These are phyloP conservation scores for Ottelia alismoides DNA, from an alignment of 106 monocot species.

Conservation along the genomic window DNA sequence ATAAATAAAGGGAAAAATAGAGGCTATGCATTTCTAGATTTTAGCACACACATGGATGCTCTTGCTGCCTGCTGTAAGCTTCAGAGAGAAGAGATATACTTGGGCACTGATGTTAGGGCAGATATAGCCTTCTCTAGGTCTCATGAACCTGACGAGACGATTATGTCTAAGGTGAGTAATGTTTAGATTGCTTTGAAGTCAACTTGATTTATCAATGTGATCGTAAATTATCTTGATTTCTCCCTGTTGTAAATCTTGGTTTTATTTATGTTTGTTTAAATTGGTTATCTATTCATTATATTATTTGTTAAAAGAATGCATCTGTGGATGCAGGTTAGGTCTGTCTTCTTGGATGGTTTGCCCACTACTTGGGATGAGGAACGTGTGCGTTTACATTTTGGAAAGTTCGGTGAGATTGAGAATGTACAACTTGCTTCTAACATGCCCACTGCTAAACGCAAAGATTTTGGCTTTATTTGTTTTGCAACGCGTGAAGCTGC, in stretches of 20 bases:
- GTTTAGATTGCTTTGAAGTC: background rate
- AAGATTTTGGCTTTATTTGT: conserved; percentile 25
- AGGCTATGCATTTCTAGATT: conserved; percentile 32
- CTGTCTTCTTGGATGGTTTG: conserved; percentile 29
- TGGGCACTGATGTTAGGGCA: conserved; percentile 21
- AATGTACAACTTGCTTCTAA: conserved; percentile 16
- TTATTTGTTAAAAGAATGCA: too few species aligned
- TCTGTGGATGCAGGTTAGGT: conserved; percentile 17
- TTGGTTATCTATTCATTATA: background rate
- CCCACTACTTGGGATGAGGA: conserved; percentile 19
- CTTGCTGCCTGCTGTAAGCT: conserved; percentile 16
- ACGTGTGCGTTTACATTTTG: conserved; percentile 4
- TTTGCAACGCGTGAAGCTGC: conserved; percentile 20
- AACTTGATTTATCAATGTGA: background rate
- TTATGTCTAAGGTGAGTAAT: conserved; percentile 15
- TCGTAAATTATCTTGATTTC: background rate
- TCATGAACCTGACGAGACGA: conserved; percentile 10
- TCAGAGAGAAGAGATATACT: conserved; percentile 7
- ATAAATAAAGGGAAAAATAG: conserved; percentile 18
- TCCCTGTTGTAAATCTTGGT: background rate
- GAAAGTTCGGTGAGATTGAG: conserved; percentile 27
- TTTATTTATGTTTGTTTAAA: too few species aligned
- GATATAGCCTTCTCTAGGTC: conserved; percentile 12
- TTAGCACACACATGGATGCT: conserved; percentile 23
- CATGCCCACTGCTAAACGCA: conserved; percentile 21